A percentile compares a stretch with the other conserved stretches of the same genome.
Conservation (phyloP, 306 rosid species). For the Prosopis cineraria region DNA sequence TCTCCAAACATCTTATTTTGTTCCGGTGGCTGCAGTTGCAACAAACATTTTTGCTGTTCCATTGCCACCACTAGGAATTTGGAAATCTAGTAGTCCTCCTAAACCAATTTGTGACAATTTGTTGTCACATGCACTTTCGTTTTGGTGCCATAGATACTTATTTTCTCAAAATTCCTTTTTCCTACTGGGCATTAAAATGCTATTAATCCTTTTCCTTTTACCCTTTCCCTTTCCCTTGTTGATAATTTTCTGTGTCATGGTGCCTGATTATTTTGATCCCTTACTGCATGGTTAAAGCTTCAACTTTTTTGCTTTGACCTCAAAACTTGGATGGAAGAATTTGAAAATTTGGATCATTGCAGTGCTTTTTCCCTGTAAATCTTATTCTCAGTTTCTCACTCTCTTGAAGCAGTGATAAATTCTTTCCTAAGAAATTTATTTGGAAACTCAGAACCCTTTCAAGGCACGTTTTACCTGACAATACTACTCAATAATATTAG, state of each 20-base stretch:
- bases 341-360: not conserved
- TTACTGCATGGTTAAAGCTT: not conserved
- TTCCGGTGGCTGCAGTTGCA: not conserved
- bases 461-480: not conserved
- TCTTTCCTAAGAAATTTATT: not conserved
- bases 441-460: not conserved
- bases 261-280: not conserved
- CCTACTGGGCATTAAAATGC: too few relatives aligned
- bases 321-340: not conserved
- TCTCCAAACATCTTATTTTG: not conserved
- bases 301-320: not conserved
- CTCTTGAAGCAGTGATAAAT: not conserved
- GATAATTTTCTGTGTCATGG: not conserved
- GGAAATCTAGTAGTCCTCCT: not conserved
- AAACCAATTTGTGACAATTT: constrained; percentile 27
- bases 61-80: not conserved
- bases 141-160: not conserved
- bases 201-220: too few relatives aligned
- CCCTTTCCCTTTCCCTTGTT: too few relatives aligned
- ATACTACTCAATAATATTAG: not conserved
- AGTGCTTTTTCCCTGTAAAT: not conserved
- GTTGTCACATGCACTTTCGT: not conserved
- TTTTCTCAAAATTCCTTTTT: too few relatives aligned
- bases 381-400: not conserved
- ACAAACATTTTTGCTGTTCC: not conserved